Percentiles rank a stretch among this genome's conserved stretches.
phyloP scores from a whole-genome alignment of 1,284 basidiomycete genomes.

The Cystobasidium sp. region DNA sequence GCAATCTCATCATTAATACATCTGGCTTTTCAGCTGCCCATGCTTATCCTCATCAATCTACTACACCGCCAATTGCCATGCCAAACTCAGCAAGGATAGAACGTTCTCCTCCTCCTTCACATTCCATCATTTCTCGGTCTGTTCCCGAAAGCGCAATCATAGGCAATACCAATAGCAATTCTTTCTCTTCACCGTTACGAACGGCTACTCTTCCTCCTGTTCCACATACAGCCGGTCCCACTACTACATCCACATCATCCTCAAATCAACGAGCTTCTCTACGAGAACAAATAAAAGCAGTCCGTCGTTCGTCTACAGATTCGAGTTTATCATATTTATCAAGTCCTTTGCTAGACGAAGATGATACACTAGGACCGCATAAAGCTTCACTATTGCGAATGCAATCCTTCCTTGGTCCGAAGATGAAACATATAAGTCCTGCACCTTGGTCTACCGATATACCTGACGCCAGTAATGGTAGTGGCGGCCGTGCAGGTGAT shows the following conservation, averaged over 20 bases:
- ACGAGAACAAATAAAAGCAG: background rate
- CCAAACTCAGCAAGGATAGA: constrained; percentile 20
- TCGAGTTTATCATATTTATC: constrained; percentile 33
- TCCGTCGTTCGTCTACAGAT: constrained; percentile 21
- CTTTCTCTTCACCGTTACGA: constrained; percentile 12
- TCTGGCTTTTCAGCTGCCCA: background rate
- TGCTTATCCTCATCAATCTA: constrained; percentile 16
- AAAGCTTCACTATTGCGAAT: constrained; percentile 40
- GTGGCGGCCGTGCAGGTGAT: background rate
- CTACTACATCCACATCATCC: background rate
- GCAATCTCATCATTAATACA: constrained; percentile 42
- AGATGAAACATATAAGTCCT: constrained; percentile 44
- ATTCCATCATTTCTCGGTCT: constrained; percentile 17
- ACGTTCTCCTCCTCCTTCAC: constrained; percentile 11
- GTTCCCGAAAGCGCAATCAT: background rate
- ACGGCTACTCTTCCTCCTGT: constrained; percentile 13
- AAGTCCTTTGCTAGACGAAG: constrained; percentile 22
- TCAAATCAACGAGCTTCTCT: background rate
- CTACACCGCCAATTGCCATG: constrained; percentile 18
- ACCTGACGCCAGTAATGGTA: background rate
- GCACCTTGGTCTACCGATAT: constrained; percentile 42
- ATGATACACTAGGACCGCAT: constrained; percentile 15
- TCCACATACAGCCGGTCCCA: constrained; percentile 14
- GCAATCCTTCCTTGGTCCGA: constrained; percentile 46
- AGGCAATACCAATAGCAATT: background rate